phyloP scores from a whole-genome alignment of 1,284 basidiomycete genomes.

The Pseudozyma pruni region DNA sequence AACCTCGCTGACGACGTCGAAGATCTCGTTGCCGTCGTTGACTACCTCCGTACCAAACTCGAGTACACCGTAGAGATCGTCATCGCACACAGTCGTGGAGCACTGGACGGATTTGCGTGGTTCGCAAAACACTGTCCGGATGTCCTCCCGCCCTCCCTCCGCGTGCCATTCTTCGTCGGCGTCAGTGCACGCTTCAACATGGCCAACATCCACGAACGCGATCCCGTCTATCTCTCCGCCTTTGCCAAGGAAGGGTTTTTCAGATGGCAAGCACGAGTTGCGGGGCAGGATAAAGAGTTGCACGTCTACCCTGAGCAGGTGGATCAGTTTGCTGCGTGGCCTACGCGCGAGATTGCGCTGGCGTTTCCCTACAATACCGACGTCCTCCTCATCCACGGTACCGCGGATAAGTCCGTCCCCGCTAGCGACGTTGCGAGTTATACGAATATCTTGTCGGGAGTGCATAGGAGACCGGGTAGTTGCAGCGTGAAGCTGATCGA shows the following conservation, averaged over 20 bases:
- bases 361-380: constrained; percentile 53
- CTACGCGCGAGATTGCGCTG: constrained; percentile 32
- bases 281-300: constrained; percentile 45
- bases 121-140: constrained; percentile 44
- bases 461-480: constrained; percentile 32
- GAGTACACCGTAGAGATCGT: constrained; percentile 37
- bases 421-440: constrained; percentile 42
- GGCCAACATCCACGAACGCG: constrained; percentile 52
- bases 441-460: constrained; percentile 39
- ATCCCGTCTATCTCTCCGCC: constrained; percentile 30
- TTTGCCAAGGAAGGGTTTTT: constrained; percentile 53
- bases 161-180: constrained; percentile 72
- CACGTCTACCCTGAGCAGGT: constrained; percentile 49
- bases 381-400: constrained; percentile 51
- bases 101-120: constrained; percentile 38
- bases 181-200: constrained; percentile 51
- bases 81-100: constrained; percentile 40
- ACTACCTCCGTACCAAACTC: constrained; percentile 30
- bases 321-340: constrained; percentile 50
- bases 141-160: constrained; percentile 12
- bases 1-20: constrained; percentile 43
- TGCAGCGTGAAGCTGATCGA: constrained; percentile 48
- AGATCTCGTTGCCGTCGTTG: constrained; percentile 35
- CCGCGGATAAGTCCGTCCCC: constrained; percentile 53
- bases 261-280: constrained; percentile 52